Evolutionary conservation across 2,329 filamentous ascomycete species (phyloP), one percentile per base, ranked within the genome.

Genomic region (Aspergillus ochraceus): DNA sequence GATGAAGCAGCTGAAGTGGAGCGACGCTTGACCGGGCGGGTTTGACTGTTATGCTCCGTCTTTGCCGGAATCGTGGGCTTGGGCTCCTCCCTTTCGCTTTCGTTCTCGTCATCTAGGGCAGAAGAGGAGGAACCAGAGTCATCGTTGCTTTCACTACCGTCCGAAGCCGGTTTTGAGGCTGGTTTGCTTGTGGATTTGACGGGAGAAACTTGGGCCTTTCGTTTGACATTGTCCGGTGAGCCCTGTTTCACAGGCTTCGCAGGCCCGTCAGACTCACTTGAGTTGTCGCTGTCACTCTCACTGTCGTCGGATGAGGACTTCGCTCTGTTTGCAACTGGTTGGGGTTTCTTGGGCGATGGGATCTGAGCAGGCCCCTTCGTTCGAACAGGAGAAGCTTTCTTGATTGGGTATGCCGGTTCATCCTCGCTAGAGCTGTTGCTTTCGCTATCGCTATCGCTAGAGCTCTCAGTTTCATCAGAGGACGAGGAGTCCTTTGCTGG

Each of bases 91-190:
- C 8, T 6, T n/a, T 42, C 36, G 17, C 36, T n/a, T 42, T 8
- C 36, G 17, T 5, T 19, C 17, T 42, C 36, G 36, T 42, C 36
- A 9, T 29, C 26, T 29, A 8, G 9, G 36, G 22, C 22, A 22
- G 36, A 39, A 6, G 36, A 39, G 17, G 36, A 42, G 6, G 17
- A 42, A 14, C 47, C 32, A n/a, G 60, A 58, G 8, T 65, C 63
- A 2, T 64, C 61, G 6, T 58, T 59, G 9, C 51, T 54, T 5
- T 59, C 58, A 42, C 50, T 59, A 20, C 46, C 56, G 29, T 30
- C 54, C n/a, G 64, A 49, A n/a, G 36, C 36, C 14, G 36, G 36
- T 42, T 42, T 42, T n/a, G 17, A 5, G 6, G 14, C 17, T 17
- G 36, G 36, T 17, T 42, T 42, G 36, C 17, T 42, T 42, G 36